These are phyloP conservation scores for Bipolaris sorokiniana DNA, from an alignment of 2,329 filamentous ascomycete species.

Conservation along the genomic window DNA sequence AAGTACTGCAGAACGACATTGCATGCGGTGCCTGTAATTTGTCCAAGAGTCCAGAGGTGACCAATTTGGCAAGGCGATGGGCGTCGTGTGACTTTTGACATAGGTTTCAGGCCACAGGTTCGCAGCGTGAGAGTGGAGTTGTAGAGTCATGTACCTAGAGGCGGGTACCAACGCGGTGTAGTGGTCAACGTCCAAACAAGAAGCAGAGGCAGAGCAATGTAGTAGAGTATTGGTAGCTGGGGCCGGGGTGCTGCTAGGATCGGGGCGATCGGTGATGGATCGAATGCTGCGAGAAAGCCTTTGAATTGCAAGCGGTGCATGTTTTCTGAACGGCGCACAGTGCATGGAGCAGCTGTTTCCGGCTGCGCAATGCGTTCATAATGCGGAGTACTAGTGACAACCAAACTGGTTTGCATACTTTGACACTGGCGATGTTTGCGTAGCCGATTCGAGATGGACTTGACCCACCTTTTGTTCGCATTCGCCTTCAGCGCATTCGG, in stretches of 20 bases:
- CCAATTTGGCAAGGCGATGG: constrained; percentile 8
- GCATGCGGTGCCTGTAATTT: constrained; percentile 9
- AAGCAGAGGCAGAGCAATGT: constrained; percentile 1
- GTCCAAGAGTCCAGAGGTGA: not conserved
- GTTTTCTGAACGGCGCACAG: not conserved
- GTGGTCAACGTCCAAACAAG: constrained; percentile 21
- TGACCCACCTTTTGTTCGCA: constrained; percentile 8
- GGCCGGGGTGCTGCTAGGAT: constrained; percentile 7
- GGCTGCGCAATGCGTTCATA: not conserved
- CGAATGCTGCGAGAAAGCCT: not conserved
- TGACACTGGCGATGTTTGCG: constrained; percentile 4
- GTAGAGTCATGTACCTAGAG: constrained; percentile 16
- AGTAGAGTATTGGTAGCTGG: not conserved
- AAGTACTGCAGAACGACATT: constrained; percentile 14
- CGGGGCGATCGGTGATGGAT: constrained; percentile 8
- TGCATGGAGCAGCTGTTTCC: not conserved
- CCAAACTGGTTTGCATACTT: not conserved
- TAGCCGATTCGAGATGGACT: not conserved
- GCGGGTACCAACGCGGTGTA: constrained; percentile 22
- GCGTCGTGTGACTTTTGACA: constrained; percentile 10
- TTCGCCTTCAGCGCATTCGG: constrained; percentile 8
- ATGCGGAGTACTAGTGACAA: constrained; percentile 1
- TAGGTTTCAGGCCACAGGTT: constrained; percentile 23
- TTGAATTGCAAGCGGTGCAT: not conserved
- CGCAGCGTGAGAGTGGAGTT: constrained; percentile 16